A percentile compares a stretch with the other conserved stretches of the same genome.
phyloP scores from a whole-genome alignment of 495 filamentous ascomycete genomes.

The Xylaria scruposa region DNA sequence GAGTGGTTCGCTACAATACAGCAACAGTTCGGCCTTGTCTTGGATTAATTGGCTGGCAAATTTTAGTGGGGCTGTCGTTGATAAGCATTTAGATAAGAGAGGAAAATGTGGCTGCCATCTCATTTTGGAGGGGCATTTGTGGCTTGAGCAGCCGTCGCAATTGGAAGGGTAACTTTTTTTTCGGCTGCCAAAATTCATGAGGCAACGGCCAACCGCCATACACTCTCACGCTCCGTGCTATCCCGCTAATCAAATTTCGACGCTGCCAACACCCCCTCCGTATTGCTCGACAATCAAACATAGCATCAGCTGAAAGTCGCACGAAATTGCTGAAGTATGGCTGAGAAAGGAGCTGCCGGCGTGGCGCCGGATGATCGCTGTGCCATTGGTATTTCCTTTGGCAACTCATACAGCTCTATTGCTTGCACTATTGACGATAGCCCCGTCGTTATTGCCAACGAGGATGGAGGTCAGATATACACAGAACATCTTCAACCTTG shows the following conservation, averaged over 20 bases:
- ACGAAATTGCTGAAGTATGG: constrained; percentile 41
- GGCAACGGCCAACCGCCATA: constrained; percentile 4
- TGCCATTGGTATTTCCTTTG: constrained; percentile 96
- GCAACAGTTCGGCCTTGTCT: constrained; percentile 1
- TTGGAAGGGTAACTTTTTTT: constrained; percentile 28
- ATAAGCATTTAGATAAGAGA: constrained; percentile 21
- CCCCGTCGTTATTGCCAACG: constrained; percentile 97
- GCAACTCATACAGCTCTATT: constrained; percentile 97
- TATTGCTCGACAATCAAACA: constrained; percentile 6
- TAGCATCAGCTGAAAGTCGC: neutral
- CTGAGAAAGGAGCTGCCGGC: constrained; percentile 40
- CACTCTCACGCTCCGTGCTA: neutral
- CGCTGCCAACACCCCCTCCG: constrained; percentile 6
- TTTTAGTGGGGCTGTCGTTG: constrained; percentile 20
- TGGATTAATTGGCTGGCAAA: constrained; percentile 15
- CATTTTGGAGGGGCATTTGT: constrained; percentile 38
- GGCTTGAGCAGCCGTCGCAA: constrained; percentile 26
- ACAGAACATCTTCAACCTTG: neutral
- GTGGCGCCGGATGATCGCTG: constrained; percentile 65
- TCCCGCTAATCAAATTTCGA: constrained; percentile 16
- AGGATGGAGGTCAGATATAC: constrained; percentile 81
- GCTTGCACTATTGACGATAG: constrained; percentile 91
- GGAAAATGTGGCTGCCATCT: constrained; percentile 5
- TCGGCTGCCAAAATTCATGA: constrained; percentile 32
- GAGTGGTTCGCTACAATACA: neutral